Conservation (phyloP, 768 basidiomycete genomes). For the Calocera cornea region DNA sequence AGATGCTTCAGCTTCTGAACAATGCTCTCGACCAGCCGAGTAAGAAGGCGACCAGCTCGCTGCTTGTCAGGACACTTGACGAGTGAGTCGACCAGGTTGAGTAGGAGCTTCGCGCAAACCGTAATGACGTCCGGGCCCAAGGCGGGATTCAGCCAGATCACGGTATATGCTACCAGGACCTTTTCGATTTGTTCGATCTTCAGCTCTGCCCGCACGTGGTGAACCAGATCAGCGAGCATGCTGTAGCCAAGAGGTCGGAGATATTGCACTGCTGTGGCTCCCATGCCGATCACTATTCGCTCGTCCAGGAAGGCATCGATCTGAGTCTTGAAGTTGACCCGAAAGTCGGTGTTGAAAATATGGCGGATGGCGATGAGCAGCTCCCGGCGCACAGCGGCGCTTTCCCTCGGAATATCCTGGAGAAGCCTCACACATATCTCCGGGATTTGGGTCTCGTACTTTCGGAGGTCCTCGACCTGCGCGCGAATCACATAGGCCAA, state of each 20-base stretch:
- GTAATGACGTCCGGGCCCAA: conserved; percentile 71
- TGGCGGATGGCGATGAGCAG: conserved; percentile 86
- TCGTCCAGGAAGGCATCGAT: conserved; percentile 88
- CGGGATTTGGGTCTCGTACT: conserved; percentile 69
- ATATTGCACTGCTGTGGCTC: conserved; percentile 30
- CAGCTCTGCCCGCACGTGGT: conserved; percentile 77
- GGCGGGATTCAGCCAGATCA: conserved; percentile 77
- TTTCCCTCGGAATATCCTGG: conserved; percentile 84
- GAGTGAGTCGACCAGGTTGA: conserved; percentile 74
- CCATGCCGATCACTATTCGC: conserved; percentile 70
- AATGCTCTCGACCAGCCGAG: conserved; percentile 65
- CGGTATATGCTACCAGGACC: conserved; percentile 72
- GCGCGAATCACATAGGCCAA: conserved; percentile 78
- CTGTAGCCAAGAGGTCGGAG: conserved; percentile 60
- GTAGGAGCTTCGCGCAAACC: conserved; percentile 83
- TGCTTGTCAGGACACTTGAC: conserved; percentile 56
- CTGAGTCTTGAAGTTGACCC: conserved; percentile 63
- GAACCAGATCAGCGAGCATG: conserved; percentile 83
- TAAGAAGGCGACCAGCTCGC: conserved; percentile 55
- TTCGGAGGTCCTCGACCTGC: conserved; percentile 46
- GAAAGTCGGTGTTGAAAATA: conserved; percentile 63
- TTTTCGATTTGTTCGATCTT: conserved; percentile 58
- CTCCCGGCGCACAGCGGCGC: conserved; percentile 73
- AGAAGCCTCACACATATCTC: conserved; percentile 71
- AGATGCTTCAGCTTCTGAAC: conserved; percentile 76